phyloP scores from a whole-genome alignment of 768 basidiomycete genomes.

The Arthromyces matolae region DNA sequence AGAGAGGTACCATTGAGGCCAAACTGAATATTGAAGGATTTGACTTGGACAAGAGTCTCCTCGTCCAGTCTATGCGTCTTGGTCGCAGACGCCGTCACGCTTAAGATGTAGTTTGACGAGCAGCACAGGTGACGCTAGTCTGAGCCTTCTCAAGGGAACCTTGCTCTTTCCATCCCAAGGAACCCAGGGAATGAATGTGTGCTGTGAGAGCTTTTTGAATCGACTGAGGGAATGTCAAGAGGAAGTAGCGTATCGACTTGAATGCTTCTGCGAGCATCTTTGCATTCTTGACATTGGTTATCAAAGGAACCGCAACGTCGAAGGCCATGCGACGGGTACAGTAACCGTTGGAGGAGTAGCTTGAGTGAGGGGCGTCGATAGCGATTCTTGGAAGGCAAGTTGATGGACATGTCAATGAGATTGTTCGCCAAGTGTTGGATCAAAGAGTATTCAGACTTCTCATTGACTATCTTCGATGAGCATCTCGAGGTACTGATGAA shows the following conservation, averaged over 20 bases:
- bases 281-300: slow-evolving; percentile 98
- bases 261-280: slow-evolving; percentile 94
- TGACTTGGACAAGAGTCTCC: slow-evolving; percentile 74
- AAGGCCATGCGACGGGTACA: slow-evolving; percentile 97
- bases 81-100: slow-evolving; percentile 66
- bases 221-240: slow-evolving; percentile 84
- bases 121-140: slow-evolving; percentile 53
- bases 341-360: slow-evolving; percentile 96
- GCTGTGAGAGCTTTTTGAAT: slow-evolving; percentile 90
- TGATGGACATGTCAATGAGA: slow-evolving; percentile 99
- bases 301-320: slow-evolving; percentile 94
- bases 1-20: slow-evolving; percentile 42
- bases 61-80: slow-evolving; percentile 68
- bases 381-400: slow-evolving; percentile 95
- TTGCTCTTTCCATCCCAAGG: slow-evolving; percentile 60
- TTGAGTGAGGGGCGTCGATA: slow-evolving; percentile 96
- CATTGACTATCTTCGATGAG: slow-evolving; percentile 74
- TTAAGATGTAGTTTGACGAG: slow-evolving; percentile 87
- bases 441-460: slow-evolving; percentile 96
- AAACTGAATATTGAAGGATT: slow-evolving; percentile 85
- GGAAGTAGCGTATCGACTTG: slow-evolving; percentile 85
- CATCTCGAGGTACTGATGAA: slow-evolving; percentile 80
- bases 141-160: slow-evolving; percentile 73
- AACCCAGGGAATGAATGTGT: slow-evolving; percentile 91
- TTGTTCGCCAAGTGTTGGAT: slow-evolving; percentile 96